These are phyloP conservation scores for Exophiala bonariae DNA, from an alignment of 2,329 filamentous ascomycete genomes.

Conservation along the genomic window DNA sequence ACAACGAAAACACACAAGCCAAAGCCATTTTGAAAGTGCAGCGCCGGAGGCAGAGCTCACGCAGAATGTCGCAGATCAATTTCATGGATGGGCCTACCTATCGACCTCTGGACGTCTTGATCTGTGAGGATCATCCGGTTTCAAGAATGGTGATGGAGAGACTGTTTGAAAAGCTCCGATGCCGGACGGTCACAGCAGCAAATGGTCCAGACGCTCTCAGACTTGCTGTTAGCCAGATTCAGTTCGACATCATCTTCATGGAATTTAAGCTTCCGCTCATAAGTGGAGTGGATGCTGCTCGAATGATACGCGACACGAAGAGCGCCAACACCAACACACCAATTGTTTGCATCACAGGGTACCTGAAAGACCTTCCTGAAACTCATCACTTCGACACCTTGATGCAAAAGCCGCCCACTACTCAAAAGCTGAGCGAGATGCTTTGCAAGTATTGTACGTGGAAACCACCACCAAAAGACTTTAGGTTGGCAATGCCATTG, in stretches of 20 bases:
- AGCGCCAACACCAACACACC: constrained; percentile 93
- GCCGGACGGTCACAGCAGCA: constrained; percentile 85
- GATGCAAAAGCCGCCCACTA: constrained; percentile 94
- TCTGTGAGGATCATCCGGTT: constrained; percentile 97
- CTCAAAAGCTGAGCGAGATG: constrained; percentile 85
- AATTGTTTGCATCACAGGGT: constrained; percentile 94
- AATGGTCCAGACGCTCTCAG: constrained; percentile 90
- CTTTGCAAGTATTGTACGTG: constrained; percentile 87
- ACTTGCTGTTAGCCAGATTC: constrained; percentile 94
- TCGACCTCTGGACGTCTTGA: constrained; percentile 86
- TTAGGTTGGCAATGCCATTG: constrained; percentile 52
- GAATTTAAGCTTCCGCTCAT: constrained; percentile 95
- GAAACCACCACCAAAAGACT: constrained; percentile 72
- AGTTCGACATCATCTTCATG: constrained; percentile 98
- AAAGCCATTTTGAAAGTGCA: constrained; percentile 91
- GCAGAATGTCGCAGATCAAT: constrained; percentile 87
- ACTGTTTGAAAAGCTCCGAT: constrained; percentile 89
- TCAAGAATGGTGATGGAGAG: constrained; percentile 99
- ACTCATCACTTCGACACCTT: constrained; percentile 94
- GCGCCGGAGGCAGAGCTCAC: constrained; percentile 89
- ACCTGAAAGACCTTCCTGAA: constrained; percentile 93
- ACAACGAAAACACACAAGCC: constrained; percentile 91
- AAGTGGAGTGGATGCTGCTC: constrained; percentile 90
- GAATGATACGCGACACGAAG: constrained; percentile 96
- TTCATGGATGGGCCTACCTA: constrained; percentile 82